These are phyloP conservation scores for Torulaspora gathmanii DNA, from an alignment of 805 yeast genomes.

Conservation along the genomic window DNA sequence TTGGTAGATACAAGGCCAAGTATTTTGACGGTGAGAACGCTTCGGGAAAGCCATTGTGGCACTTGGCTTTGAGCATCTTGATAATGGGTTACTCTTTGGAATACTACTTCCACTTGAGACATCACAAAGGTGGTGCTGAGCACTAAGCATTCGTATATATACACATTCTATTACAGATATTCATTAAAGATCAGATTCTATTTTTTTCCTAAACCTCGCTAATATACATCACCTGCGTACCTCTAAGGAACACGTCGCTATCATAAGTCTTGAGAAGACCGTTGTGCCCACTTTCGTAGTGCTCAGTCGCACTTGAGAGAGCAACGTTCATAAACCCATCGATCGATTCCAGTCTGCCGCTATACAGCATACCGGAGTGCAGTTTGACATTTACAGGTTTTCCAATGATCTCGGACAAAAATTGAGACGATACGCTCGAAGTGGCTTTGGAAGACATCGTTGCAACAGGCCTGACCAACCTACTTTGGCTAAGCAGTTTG, in stretches of 20 bases:
- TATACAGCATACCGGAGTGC: conserved; percentile 81
- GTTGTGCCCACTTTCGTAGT: conserved; percentile 31
- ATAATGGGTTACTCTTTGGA: conserved; percentile 84
- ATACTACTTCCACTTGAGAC: conserved; percentile 84
- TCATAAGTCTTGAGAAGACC: conserved; percentile 32
- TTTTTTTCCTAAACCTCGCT: conserved; percentile 26
- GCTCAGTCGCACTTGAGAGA: conserved; percentile 69
- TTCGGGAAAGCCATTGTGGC: conserved; percentile 76
- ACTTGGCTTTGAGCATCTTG: conserved; percentile 63
- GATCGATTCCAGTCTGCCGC: conserved; percentile 73
- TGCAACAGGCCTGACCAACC: neutral
- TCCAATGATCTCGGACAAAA: conserved; percentile 75
- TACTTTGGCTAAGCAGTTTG: too few relatives aligned
- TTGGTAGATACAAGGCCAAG: conserved; percentile 78
- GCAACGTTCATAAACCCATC: conserved; percentile 98
- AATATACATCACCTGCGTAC: conserved; percentile 37
- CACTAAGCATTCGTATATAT: conserved; percentile 21
- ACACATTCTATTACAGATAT: conserved; percentile 9
- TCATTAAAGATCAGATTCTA: conserved; percentile 6
- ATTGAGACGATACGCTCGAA: conserved; percentile 59
- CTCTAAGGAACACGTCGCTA: conserved; percentile 36
- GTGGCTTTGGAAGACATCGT: conserved; percentile 7
- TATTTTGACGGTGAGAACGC: conserved; percentile 82
- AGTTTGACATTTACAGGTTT: conserved; percentile 76
- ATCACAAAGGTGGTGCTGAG: conserved; percentile 49